Evolutionary conservation across 257 asterid species (phyloP).

Genomic region (Cynanchum wilfordii): DNA sequence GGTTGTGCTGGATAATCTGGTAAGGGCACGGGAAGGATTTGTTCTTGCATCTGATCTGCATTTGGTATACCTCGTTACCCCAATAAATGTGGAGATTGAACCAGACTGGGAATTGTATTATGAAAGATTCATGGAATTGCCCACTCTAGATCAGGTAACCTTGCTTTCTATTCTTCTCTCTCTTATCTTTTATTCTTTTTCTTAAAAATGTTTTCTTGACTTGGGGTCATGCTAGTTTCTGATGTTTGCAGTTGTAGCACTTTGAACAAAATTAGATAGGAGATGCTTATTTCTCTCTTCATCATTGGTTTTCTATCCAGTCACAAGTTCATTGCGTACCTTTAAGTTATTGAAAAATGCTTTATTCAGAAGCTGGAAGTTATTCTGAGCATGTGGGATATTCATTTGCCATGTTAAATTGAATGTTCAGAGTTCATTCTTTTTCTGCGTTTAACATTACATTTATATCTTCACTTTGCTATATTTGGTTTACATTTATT

Average conservation of each 20-base stretch:
- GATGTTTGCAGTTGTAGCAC: constrained; percentile 1
- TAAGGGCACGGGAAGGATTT: constrained; percentile 98
- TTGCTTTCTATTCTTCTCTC: constrained; percentile 14
- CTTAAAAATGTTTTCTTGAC: constrained; percentile 1
- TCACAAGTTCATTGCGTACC: neutral
- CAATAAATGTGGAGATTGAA: constrained; percentile 90
- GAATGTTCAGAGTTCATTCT: neutral
- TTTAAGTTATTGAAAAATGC: neutral
- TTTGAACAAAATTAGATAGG: neutral
- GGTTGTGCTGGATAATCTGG: constrained; percentile 94
- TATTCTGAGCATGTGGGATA: neutral
- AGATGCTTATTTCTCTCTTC: neutral
- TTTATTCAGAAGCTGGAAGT: neutral
- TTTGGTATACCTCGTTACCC: constrained; percentile 94
- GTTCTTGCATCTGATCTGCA: constrained; percentile 97
- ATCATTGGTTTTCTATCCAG: neutral
- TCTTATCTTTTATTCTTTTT: constrained; percentile 1
- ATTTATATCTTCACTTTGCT: neutral
- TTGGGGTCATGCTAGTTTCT: neutral
- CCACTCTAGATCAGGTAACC: constrained; percentile 81
- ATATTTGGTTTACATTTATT: neutral
- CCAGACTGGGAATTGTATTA: constrained; percentile 96
- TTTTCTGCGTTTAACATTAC: neutral
- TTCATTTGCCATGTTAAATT: neutral
- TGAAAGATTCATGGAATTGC: constrained; percentile 85